Evolutionary conservation across 2,329 filamentous ascomycete species (phyloP).

Genomic region (Calonectria leucothoes): DNA sequence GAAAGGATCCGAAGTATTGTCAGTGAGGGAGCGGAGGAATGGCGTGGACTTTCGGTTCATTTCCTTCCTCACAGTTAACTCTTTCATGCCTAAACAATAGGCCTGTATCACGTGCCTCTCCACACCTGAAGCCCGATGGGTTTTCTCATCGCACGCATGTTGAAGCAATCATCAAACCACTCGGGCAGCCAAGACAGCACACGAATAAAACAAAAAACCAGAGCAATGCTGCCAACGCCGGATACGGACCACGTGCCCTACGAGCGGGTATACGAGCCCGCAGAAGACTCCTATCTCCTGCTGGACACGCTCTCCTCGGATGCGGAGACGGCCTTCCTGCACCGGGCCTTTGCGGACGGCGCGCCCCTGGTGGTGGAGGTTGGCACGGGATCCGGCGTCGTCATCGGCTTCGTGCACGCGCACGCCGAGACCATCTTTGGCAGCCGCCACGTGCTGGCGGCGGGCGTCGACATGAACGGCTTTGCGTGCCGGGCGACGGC

Average conservation of each 20-base stretch:
- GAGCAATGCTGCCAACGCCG: slow-evolving; percentile 87
- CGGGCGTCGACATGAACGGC: slow-evolving; percentile 86
- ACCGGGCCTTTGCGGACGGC: slow-evolving; percentile 65
- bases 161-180: slow-evolving; percentile 34
- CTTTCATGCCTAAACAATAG: background rate
- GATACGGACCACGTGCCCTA: slow-evolving; percentile 93
- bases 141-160: slow-evolving; percentile 19
- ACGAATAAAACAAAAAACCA: background rate
- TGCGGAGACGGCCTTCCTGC: slow-evolving; percentile 77
- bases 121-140: slow-evolving; percentile 1
- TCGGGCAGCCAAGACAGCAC: too few relatives aligned
- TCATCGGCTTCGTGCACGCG: slow-evolving; percentile 88
- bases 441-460: slow-evolving; percentile 73
- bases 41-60: background rate
- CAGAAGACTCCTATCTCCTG: slow-evolving; percentile 95
- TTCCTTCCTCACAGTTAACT: background rate
- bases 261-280: slow-evolving; percentile 90
- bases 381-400: slow-evolving; percentile 91
- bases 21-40: background rate
- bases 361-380: slow-evolving; percentile 82
- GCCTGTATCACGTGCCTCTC: slow-evolving; percentile 40
- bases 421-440: slow-evolving; percentile 81
- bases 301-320: slow-evolving; percentile 87
- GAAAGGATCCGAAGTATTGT: background rate
- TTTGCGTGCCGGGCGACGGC: slow-evolving; percentile 83